Base-by-base conservation (phyloP, 345 rosid species). In the Eutrema yunnanense region DNA sequence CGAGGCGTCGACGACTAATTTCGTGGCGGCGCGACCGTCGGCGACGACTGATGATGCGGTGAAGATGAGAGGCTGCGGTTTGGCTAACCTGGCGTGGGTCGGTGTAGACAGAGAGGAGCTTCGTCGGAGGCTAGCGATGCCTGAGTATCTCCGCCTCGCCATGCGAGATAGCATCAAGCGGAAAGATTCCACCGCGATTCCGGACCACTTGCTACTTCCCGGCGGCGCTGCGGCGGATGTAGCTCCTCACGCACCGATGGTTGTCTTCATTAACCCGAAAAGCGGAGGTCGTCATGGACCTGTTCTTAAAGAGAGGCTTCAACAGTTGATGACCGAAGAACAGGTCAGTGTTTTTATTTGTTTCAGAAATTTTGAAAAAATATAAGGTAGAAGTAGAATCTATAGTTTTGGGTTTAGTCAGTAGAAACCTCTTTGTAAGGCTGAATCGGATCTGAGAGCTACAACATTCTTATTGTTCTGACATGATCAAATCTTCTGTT, bases 241-340 rank as follows among this genome's bases (percentile, higher is more conserved):
- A 71, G 82, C 84, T 8, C 95, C 97, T 6, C 84, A 86, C 13
- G 77, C 88, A 0, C 97, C 99, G 4, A 55, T 96, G 83, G 86
- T 90, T 19, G 96, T 96, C 7, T 92, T 96, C 49, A 81, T 96
- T 58, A 96, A 96, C 71, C 80, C 96, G 16, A 83, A 74, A 29
- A 88, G 98, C 50, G 98, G 99, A 6, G 98, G 99, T 48, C 86
- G 99, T 11, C 81, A 84, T n/a, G 98, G 98, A 0, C 96, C 90
- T 11, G 86, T 84, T 71, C 96, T 96, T 60, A 87, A 84, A 81
- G 78, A 78, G 60, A 84, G 97, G 62, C 90, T 96, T 44, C 86
- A 83, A 82, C 85, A 88, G 53, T 79, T 96, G 61, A 88, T 96
- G 81, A 87, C 84, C 12, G 82, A 85, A 38, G 98, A 96, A 62